These are phyloP conservation scores for Beauveria brongniartii DNA, from an alignment of 2,329 filamentous ascomycete genomes.

Conservation along the genomic window DNA sequence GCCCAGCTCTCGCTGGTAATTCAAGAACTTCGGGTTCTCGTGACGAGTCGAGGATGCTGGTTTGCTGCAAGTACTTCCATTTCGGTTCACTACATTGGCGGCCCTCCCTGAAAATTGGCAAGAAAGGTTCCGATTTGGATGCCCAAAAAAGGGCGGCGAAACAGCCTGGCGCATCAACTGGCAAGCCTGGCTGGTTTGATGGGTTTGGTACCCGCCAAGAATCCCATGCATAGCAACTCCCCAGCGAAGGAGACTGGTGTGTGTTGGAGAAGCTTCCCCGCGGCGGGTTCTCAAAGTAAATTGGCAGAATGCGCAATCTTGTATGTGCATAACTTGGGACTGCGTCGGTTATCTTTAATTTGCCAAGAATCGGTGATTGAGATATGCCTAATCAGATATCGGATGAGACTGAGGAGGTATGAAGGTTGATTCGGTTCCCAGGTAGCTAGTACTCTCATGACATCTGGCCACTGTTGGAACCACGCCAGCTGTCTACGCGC, in stretches of 20 bases:
- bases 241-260: conserved; percentile 11
- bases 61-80: no score
- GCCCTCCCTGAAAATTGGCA: conserved; percentile 1
- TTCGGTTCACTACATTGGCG: neutral
- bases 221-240: conserved; percentile 11
- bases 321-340: conserved; percentile 10
- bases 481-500: conserved; percentile 3
- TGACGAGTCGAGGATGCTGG: no score
- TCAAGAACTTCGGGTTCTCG: no score
- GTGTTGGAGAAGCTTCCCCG: conserved; percentile 9
- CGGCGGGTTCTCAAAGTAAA: conserved; percentile 12
- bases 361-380: neutral
- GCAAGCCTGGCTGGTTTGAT: conserved; percentile 11
- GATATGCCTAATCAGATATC: neutral
- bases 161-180: conserved; percentile 11
- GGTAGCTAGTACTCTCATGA: neutral
- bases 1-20: no score
- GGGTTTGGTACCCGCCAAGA: conserved; percentile 12
- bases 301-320: conserved; percentile 15
- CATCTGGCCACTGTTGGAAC: conserved; percentile 4
- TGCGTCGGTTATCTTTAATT: neutral
- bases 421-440: neutral
- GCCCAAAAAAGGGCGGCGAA: conserved; percentile 12
- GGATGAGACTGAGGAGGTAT: neutral
- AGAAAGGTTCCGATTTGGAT: conserved; percentile 12